Evolutionary conservation across 148 eudicot species (phyloP).

Genomic region (Amaranthus cruentus): DNA sequence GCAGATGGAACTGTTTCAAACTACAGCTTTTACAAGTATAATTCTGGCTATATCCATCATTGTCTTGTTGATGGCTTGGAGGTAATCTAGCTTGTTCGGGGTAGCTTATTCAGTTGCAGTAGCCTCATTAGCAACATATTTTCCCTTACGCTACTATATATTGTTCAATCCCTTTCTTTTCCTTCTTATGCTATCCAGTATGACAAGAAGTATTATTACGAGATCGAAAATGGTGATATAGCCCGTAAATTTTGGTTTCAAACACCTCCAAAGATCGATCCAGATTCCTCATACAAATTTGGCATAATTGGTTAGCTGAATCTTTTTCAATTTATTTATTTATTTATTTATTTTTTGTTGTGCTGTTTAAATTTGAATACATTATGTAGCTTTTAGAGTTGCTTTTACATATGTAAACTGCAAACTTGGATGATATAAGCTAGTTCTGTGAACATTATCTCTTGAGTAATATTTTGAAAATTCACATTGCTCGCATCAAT

Average conservation of each 20-base stretch:
- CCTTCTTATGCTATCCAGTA: slow-evolving; percentile 20
- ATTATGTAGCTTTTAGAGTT: no score
- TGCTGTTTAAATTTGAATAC: no score
- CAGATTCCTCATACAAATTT: slow-evolving; percentile 41
- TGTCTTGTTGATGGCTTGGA: slow-evolving; percentile 25
- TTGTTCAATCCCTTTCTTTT: neutral
- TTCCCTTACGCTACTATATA: neutral
- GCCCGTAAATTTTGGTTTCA: slow-evolving; percentile 37
- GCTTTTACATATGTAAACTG: no score
- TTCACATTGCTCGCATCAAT: neutral
- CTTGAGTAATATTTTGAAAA: neutral
- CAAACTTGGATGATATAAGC: no score
- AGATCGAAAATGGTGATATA: slow-evolving; percentile 25
- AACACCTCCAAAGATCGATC: slow-evolving; percentile 38
- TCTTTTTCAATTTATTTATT: neutral
- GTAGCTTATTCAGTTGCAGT: neutral
- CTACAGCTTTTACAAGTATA: slow-evolving; percentile 36
- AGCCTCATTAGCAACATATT: neutral
- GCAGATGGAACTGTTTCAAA: slow-evolving; percentile 22
- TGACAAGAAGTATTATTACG: slow-evolving; percentile 33
- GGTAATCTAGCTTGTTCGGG: slow-evolving; percentile 9
- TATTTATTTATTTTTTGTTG: no score
- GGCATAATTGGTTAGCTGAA: slow-evolving; percentile 35
- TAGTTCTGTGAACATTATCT: neutral
- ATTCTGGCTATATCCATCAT: slow-evolving; percentile 38